Conservation (phyloP, 2,329 filamentous ascomycete species). For the Botrytis elliptica region DNA sequence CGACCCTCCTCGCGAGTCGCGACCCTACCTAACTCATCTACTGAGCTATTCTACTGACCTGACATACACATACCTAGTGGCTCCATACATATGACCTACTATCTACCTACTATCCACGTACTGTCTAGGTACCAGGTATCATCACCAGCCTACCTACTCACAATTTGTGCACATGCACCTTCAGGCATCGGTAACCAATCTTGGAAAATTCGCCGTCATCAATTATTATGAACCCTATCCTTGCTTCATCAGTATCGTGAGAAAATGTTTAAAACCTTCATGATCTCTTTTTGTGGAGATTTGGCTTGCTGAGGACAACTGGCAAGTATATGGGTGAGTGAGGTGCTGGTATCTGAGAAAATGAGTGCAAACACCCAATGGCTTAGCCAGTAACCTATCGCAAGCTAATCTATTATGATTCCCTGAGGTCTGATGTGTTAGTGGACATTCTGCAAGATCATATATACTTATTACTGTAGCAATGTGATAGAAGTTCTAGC, state of each 20-base stretch:
- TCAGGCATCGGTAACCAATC: conserved; percentile 3
- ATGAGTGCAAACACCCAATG: background rate
- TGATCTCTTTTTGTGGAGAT: conserved; percentile 6
- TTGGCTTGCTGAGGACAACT: conserved; percentile 2
- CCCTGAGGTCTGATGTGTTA: background rate
- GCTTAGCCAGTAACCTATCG: background rate
- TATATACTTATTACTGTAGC: background rate
- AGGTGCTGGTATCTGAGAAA: background rate
- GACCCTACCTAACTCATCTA: background rate
- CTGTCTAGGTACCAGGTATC: background rate
- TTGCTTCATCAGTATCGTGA: conserved; percentile 8
- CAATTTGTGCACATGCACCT: conserved; percentile 1
- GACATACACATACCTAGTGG: background rate
- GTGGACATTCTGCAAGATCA: background rate
- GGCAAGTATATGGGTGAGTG: conserved; percentile 4
- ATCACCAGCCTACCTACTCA: background rate
- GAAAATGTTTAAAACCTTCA: conserved; percentile 8
- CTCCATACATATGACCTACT: background rate
- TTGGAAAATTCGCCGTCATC: conserved; percentile 5
- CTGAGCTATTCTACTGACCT: background rate
- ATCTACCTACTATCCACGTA: background rate
- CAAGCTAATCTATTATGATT: background rate
- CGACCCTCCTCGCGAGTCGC: background rate
- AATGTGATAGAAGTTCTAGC: background rate
- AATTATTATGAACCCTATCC: conserved; percentile 4